Percentiles rank a stretch among this genome's conserved stretches.
These are phyloP conservation scores for Crithidia expoeki DNA, from an alignment of 208 protist genomes.

Conservation along the genomic window DNA sequence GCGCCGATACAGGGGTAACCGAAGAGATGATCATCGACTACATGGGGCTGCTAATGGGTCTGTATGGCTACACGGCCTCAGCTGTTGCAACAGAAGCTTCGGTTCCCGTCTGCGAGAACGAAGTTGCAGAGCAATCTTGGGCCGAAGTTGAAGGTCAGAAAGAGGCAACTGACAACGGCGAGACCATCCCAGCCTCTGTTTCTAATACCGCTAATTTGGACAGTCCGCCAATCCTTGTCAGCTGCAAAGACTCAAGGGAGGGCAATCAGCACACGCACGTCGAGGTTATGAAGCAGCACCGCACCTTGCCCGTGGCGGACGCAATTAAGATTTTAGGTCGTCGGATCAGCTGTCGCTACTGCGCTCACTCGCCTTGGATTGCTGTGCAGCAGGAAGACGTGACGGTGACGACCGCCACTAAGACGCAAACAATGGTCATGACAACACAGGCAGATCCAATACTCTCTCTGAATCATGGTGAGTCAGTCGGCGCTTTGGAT, in stretches of 20 bases:
- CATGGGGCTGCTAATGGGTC: constrained; percentile 35
- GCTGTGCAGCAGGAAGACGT: constrained; percentile 11
- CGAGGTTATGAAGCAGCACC: constrained; percentile 8
- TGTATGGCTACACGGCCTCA: constrained; percentile 32
- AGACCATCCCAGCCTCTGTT: no score
- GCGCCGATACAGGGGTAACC: not conserved
- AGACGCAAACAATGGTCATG: constrained; percentile 4
- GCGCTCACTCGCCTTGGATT: constrained; percentile 11
- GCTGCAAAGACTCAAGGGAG: not conserved
- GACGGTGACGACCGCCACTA: constrained; percentile 20
- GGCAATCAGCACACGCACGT: not conserved
- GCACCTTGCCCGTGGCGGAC: constrained; percentile 2
- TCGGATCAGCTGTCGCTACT: constrained; percentile 23
- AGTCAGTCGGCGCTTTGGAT: not conserved
- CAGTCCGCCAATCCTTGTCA: not conserved
- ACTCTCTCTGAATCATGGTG: not conserved
- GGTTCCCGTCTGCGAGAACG: not conserved
- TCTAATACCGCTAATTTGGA: not conserved
- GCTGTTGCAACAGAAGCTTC: not conserved
- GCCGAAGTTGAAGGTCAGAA: not conserved
- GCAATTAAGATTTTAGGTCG: constrained; percentile 17
- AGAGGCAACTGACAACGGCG: no score
- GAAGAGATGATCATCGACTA: constrained; percentile 20
- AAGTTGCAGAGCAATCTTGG: not conserved
- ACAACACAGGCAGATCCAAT: not conserved